Percentiles rank a stretch among this genome's conserved stretches.
These are phyloP conservation scores for Yamadazyma sp. DNA, from an alignment of 1,139 yeast genomes.

Conservation along the genomic window DNA sequence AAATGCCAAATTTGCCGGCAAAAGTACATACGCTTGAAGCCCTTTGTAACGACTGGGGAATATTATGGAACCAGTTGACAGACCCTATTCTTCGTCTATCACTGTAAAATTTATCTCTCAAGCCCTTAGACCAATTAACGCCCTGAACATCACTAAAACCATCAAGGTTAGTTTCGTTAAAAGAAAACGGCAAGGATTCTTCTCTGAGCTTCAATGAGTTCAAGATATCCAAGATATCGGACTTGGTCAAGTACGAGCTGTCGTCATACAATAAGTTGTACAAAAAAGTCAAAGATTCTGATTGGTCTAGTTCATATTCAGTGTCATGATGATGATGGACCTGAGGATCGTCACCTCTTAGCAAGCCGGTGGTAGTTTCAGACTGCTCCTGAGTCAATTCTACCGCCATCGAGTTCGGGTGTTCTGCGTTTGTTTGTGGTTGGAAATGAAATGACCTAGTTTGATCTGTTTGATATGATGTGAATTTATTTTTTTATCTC, in stretches of 20 bases:
- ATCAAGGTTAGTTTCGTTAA: slow-evolving; percentile 7
- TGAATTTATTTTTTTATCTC: background rate
- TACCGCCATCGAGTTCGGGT: slow-evolving; percentile 12
- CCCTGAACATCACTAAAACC: slow-evolving; percentile 33
- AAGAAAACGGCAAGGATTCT: slow-evolving; percentile 32
- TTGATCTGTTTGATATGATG: background rate
- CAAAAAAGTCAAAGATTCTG: slow-evolving; percentile 41
- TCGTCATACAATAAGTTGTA: slow-evolving; percentile 43
- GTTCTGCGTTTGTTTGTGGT: background rate
- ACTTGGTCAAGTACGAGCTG: slow-evolving; percentile 31
- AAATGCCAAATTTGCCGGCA: background rate
- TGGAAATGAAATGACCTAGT: background rate
- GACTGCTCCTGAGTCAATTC: slow-evolving; percentile 15
- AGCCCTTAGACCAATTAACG: slow-evolving; percentile 34
- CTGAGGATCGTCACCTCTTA: background rate
- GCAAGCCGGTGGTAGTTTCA: slow-evolving; percentile 7
- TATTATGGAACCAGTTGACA: slow-evolving; percentile 39
- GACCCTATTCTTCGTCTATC: slow-evolving; percentile 39
- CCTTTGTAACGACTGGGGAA: slow-evolving; percentile 32
- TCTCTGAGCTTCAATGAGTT: slow-evolving; percentile 39
- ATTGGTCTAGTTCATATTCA: slow-evolving; percentile 42
- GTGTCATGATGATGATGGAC: slow-evolving; percentile 15
- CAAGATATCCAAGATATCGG: slow-evolving; percentile 38
- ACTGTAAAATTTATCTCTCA: slow-evolving; percentile 29
- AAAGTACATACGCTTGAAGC: slow-evolving; percentile 34